phyloP scores from a whole-genome alignment of 1,284 basidiomycete species.

The Papiliotrema fonsecae region DNA sequence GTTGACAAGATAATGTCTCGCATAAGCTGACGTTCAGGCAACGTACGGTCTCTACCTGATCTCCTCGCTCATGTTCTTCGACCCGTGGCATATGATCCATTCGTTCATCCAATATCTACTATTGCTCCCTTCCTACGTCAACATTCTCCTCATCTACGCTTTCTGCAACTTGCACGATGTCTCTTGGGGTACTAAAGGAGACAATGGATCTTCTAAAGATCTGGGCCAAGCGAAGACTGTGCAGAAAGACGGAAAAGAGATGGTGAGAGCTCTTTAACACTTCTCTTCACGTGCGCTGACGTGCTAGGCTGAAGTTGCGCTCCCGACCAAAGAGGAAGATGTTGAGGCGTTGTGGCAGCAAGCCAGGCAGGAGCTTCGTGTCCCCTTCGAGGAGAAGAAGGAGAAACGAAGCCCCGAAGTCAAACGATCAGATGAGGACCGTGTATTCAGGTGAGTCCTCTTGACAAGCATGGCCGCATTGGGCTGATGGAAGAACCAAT shows the following conservation, averaged over 20 bases:
- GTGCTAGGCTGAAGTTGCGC: conserved; percentile 59
- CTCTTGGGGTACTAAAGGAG: conserved; percentile 83
- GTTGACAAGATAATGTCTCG: conserved; percentile 46
- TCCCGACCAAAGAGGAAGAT: conserved; percentile 74
- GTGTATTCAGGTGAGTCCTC: conserved; percentile 22
- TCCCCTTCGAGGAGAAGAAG: conserved; percentile 56
- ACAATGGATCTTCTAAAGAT: conserved; percentile 78
- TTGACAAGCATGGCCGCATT: neutral
- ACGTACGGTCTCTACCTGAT: conserved; percentile 88
- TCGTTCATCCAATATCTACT: conserved; percentile 56
- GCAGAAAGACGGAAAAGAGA: conserved; percentile 75
- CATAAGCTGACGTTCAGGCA: conserved; percentile 51
- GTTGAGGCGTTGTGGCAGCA: conserved; percentile 79
- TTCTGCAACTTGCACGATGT: conserved; percentile 86
- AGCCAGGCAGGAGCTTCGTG: conserved; percentile 61
- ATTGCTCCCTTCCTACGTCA: conserved; percentile 62
- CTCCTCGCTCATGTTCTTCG: conserved; percentile 76
- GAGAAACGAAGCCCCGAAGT: conserved; percentile 80
- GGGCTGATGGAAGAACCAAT: conserved; percentile 55
- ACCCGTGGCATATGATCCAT: conserved; percentile 93
- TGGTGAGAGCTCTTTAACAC: conserved; percentile 52
- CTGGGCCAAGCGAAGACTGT: conserved; percentile 82
- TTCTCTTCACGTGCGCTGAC: neutral
- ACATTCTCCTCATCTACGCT: conserved; percentile 62
- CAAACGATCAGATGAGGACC: conserved; percentile 67